phyloP scores from a whole-genome alignment of 768 basidiomycete genomes.

The Pisolithus sp. region DNA sequence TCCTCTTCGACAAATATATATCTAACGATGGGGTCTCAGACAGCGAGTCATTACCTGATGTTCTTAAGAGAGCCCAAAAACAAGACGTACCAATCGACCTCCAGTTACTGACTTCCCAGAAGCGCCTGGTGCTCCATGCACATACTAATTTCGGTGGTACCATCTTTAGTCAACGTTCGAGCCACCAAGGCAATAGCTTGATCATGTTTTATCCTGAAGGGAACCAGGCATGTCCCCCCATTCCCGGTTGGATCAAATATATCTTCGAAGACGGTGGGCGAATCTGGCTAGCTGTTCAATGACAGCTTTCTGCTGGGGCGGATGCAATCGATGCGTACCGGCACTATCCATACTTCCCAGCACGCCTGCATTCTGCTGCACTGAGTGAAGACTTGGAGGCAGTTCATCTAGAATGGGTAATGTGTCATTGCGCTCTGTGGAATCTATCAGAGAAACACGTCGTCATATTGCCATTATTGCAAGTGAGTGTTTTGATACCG shows the following conservation, averaged over 20 bases:
- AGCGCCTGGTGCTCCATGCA: neutral
- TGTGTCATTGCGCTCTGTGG: constrained; percentile 4
- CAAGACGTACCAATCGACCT: neutral
- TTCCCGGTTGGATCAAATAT: constrained; percentile 12
- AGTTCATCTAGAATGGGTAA: constrained; percentile 5
- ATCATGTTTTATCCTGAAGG: constrained; percentile 10
- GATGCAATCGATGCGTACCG: neutral
- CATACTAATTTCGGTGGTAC: constrained; percentile 2
- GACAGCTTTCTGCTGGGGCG: neutral
- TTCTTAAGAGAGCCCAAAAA: neutral
- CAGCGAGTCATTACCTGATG: neutral
- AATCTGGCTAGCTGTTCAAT: constrained; percentile 2
- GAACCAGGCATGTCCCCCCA: neutral
- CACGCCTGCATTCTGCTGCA: neutral
- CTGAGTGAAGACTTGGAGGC: neutral
- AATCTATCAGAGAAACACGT: neutral
- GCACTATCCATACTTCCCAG: neutral
- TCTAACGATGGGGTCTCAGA: neutral
- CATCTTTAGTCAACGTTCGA: constrained; percentile 4
- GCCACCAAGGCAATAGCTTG: constrained; percentile 7
- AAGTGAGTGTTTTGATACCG: neutral
- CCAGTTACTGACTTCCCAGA: neutral
- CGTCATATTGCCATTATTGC: constrained; percentile 2
- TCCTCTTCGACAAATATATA: constrained; percentile 14
- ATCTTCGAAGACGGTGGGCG: neutral